These are phyloP conservation scores for Penicillium aurantiogriseum DNA, from an alignment of 2,329 filamentous ascomycete species.

Conservation along the genomic window DNA sequence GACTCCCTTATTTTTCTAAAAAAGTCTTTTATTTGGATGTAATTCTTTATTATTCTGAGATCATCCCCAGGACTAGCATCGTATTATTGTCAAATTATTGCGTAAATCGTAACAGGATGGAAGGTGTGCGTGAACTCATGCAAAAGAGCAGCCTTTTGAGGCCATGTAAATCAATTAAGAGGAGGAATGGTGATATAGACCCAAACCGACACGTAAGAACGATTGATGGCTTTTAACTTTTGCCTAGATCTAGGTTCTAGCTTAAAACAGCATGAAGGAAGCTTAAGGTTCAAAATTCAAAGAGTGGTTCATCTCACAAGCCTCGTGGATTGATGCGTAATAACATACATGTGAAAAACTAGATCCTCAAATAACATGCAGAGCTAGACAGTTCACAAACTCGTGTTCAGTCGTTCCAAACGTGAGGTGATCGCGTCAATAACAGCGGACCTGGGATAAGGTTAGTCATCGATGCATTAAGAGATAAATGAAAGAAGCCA, in stretches of 20 bases:
- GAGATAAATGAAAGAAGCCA: slow-evolving; percentile 1
- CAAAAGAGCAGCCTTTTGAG: neutral
- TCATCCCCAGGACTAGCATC: neutral
- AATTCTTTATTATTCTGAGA: neutral
- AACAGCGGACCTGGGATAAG: slow-evolving; percentile 38
- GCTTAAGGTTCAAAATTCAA: neutral
- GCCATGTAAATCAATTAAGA: neutral
- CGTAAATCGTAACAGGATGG: neutral
- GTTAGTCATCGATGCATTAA: slow-evolving; percentile 10
- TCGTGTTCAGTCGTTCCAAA: slow-evolving; percentile 41
- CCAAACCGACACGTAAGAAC: neutral
- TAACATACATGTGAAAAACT: neutral
- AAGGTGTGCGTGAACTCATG: neutral
- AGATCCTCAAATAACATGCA: neutral
- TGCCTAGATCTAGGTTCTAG: neutral
- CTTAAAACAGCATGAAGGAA: neutral
- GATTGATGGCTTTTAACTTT: neutral
- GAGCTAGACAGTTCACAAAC: slow-evolving; percentile 22
- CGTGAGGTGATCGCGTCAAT: slow-evolving; percentile 45
- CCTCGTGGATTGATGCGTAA: neutral
- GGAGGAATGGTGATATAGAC: neutral
- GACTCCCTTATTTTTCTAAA: neutral
- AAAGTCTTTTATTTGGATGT: neutral
- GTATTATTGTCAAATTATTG: neutral
- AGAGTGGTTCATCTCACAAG: neutral